These are phyloP conservation scores for Talaromyces piceae DNA, from an alignment of 2,329 filamentous ascomycete genomes.

Conservation along the genomic window DNA sequence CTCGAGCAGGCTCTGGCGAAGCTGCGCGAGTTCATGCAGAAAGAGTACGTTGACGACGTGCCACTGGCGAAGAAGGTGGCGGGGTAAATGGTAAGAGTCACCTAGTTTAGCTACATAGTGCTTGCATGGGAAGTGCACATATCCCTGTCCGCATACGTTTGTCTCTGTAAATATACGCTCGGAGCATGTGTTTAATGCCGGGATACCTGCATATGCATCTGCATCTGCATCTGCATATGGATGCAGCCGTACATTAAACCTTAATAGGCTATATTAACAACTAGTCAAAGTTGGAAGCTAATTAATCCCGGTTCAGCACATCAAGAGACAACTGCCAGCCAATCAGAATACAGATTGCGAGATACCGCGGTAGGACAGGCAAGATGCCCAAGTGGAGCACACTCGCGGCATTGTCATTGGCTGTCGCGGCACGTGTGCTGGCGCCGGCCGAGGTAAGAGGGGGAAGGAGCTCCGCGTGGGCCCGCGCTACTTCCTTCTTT, in stretches of 20 bases:
- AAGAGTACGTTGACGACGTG: slow-evolving; percentile 46
- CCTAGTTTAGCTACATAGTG: background rate
- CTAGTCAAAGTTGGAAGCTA: too few relatives aligned
- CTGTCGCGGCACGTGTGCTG: background rate
- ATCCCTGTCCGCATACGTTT: too few relatives aligned
- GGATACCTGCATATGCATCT: too few relatives aligned
- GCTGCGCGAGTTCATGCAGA: slow-evolving; percentile 48
- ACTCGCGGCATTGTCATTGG: background rate
- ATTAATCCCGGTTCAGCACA: too few relatives aligned
- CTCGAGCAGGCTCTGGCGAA: slow-evolving; percentile 57
- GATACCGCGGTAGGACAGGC: background rate
- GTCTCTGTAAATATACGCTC: too few relatives aligned
- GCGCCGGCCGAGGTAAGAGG: slow-evolving; percentile 1
- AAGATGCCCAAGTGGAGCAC: background rate
- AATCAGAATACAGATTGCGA: too few relatives aligned
- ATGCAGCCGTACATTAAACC: too few relatives aligned
- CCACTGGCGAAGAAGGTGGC: slow-evolving; percentile 15
- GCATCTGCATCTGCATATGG: too few relatives aligned
- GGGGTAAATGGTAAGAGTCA: background rate
- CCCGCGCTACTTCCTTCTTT: background rate
- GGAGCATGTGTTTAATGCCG: too few relatives aligned
- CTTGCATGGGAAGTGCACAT: too few relatives aligned
- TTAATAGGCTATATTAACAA: too few relatives aligned
- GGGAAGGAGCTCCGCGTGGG: background rate
- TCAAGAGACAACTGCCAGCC: too few relatives aligned